These are phyloP conservation scores for Arabidopsis hybrid DNA, from an alignment of 441 rosid species.

Conservation along the genomic window DNA sequence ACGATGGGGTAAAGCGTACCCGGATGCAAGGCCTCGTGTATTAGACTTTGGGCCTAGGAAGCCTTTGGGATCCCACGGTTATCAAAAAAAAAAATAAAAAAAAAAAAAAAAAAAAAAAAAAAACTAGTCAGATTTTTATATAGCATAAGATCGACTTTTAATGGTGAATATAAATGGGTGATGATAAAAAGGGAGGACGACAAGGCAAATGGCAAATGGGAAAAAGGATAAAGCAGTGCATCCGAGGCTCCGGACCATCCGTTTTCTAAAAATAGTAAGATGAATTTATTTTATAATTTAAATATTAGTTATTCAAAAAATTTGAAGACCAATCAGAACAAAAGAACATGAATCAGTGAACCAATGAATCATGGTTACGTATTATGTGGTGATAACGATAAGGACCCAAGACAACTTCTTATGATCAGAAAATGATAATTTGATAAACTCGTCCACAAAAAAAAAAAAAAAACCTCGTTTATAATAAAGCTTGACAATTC, in stretches of 20 bases:
- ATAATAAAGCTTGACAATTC: neutral
- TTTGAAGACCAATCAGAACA: slow-evolving; percentile 12
- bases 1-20: too few relatives aligned
- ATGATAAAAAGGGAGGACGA: too few relatives aligned
- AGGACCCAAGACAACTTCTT: slow-evolving; percentile 5
- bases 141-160: neutral
- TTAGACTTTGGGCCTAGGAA: too few relatives aligned
- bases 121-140: neutral
- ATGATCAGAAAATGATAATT: neutral
- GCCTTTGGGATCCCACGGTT: too few relatives aligned
- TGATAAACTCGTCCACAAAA: neutral
- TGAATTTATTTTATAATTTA: neutral
- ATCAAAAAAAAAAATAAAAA: too few relatives aligned
- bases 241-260: neutral
- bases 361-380: neutral
- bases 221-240: neutral
- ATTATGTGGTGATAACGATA: neutral
- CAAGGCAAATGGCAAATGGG: neutral
- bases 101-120: too few relatives aligned
- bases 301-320: neutral
- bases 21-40: too few relatives aligned
- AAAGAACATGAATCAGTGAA: neutral
- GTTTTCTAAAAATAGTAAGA: neutral
- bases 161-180: neutral
- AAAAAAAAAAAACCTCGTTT: neutral